A percentile compares a stretch with the other conserved stretches of the same genome.
Evolutionary conservation across 306 rosid species (phyloP).

Genomic region (Prunus dulcis): DNA sequence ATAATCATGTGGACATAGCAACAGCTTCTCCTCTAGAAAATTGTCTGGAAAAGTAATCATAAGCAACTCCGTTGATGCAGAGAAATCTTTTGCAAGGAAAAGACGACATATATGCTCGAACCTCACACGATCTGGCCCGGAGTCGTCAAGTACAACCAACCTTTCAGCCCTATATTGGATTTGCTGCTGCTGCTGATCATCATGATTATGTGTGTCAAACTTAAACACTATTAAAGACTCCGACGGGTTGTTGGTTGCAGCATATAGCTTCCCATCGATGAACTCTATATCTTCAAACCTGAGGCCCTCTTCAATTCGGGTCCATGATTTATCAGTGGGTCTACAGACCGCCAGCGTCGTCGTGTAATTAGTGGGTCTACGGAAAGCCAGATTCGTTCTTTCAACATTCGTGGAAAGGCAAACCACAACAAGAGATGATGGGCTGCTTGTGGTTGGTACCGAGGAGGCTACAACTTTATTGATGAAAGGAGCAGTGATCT

Average conservation of each 20-base stretch:
- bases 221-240: background rate
- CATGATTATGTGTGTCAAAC: too few species aligned
- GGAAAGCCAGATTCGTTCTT: too few species aligned
- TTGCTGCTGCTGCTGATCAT: too few species aligned
- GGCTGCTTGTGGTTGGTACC: background rate
- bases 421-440: background rate
- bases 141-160: background rate
- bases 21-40: background rate
- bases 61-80: background rate
- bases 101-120: background rate
- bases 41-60: background rate
- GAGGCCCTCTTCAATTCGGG: background rate
- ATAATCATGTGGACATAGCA: background rate
- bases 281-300: background rate
- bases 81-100: background rate
- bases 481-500: background rate
- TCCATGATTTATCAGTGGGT: background rate
- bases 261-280: conserved; percentile 1
- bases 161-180: background rate
- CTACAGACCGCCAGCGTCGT: background rate
- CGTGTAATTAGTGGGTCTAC: too few species aligned
- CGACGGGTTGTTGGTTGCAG: background rate
- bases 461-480: background rate
- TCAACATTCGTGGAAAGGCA: background rate
- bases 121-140: background rate